phyloP scores from a whole-genome alignment of 2,329 filamentous ascomycete species.

The Alternaria consortialis region DNA sequence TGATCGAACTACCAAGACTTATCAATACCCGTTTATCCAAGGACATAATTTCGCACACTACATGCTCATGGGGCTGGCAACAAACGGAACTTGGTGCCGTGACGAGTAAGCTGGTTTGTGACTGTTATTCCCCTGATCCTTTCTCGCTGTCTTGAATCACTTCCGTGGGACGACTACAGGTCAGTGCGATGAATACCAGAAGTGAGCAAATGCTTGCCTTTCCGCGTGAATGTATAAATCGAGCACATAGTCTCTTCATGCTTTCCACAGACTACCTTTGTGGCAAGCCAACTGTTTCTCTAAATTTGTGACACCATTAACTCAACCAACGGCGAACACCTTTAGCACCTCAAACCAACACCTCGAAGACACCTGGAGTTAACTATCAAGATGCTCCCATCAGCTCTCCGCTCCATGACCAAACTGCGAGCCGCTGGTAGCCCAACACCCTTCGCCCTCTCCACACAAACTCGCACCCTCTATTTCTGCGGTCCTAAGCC shows the following conservation, averaged over 20 bases:
- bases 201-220: neutral
- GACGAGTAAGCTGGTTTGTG: neutral
- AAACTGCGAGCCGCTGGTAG: neutral
- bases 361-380: neutral
- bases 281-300: neutral
- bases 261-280: neutral
- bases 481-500: conserved; percentile 10
- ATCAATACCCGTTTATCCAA: neutral
- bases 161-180: neutral
- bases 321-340: neutral
- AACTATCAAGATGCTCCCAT: neutral
- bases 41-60: neutral
- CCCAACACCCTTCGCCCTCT: neutral
- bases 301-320: neutral
- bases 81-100: neutral
- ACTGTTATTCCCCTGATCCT: neutral
- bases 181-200: neutral
- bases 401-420: neutral
- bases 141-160: neutral
- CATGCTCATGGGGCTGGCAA: neutral
- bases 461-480: conserved; percentile 2
- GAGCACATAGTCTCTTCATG: neutral
- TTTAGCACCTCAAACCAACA: neutral
- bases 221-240: neutral
- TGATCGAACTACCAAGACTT: neutral